A percentile compares a stretch with the other conserved stretches of the same genome.
These are phyloP conservation scores for Colletotrichum gloeosporioides DNA, from an alignment of 2,329 filamentous ascomycete genomes.

Conservation along the genomic window DNA sequence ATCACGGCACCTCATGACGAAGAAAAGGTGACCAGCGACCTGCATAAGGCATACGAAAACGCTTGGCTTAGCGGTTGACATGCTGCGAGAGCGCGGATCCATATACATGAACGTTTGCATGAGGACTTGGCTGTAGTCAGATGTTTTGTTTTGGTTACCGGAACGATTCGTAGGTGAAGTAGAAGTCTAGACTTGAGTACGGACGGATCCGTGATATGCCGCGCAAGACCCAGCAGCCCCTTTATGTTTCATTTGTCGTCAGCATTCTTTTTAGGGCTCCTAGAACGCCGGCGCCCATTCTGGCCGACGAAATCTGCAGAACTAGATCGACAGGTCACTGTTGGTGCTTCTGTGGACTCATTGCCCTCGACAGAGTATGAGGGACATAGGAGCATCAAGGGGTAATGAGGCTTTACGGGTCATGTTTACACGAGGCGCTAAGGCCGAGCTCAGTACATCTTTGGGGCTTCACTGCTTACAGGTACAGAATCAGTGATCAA, in stretches of 20 bases:
- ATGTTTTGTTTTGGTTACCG: not conserved
- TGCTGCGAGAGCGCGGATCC: not conserved
- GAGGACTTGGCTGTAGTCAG: rapidly evolving
- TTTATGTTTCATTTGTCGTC: not conserved
- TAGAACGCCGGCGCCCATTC: not conserved
- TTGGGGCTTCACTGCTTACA: not conserved
- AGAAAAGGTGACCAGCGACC: not conserved
- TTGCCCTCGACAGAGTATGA: rapidly evolving
- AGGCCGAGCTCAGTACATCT: not conserved
- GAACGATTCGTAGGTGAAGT: not conserved
- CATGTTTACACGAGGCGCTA: not conserved
- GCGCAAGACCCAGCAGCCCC: not conserved
- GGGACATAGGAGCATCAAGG: not conserved
- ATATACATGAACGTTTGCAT: not conserved
- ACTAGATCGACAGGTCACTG: rapidly evolving
- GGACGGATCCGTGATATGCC: not conserved
- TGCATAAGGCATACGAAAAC: not conserved
- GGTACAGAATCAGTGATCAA: not conserved
- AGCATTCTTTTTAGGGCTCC: not conserved
- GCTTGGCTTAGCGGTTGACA: rapidly evolving
- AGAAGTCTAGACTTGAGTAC: not conserved
- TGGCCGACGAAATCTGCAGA: not conserved
- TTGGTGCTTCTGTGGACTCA: not conserved
- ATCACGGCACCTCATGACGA: not conserved
- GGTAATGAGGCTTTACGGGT: not conserved